Base-by-base conservation (phyloP, 2,329 filamentous ascomycete genomes). In the Colletotrichum limetticola region DNA sequence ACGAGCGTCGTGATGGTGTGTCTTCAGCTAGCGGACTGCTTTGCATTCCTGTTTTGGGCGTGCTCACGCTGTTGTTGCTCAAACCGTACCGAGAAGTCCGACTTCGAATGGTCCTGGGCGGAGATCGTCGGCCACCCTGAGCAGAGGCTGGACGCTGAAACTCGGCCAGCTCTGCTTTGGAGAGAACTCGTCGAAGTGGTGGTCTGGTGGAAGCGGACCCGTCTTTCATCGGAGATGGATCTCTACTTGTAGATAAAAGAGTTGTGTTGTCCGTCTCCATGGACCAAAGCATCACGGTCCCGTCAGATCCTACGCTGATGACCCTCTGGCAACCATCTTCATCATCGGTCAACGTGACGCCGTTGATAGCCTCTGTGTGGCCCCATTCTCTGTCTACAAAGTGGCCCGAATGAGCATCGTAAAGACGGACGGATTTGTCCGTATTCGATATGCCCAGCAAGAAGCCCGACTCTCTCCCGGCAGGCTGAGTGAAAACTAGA, bases 361-460 rank as follows among this genome's bases (percentile, higher is more conserved):
- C 95, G 64, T 94, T 97, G 75, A 99, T 95, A 9, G 95, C 93
- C 79, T 98, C 95, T 0, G 95, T 98, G 77, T 99, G 97, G 1
- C 97, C 97, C 90, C 95, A 98, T 83, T 98, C 97, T 53, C 95
- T 91, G 63, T 95, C 93, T 32, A 98, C 84, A 70, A 99, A 92
- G 1, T 86, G 84, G 9, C 96, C 95, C 55, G 90, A 91, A 74
- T 93, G 91, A 35, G 91, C 87, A 76, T 98, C 94, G 78, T 99
- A 99, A 19, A 99, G 85, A 46, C 97, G 89, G 68, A 99, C 92
- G 0, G 97, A 98, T 80, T 98, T 99, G 82, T 99, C 97, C 1
- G 94, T 98, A 77, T 95, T 95, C 9, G 96, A 98, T 12, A 97
- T 89, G n/a, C 95, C 95, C 22, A 97, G 88, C 64, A 99, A 87